Evolutionary conservation across 306 rosid genomes (phyloP).

Genomic region (Corylus avellana): DNA sequence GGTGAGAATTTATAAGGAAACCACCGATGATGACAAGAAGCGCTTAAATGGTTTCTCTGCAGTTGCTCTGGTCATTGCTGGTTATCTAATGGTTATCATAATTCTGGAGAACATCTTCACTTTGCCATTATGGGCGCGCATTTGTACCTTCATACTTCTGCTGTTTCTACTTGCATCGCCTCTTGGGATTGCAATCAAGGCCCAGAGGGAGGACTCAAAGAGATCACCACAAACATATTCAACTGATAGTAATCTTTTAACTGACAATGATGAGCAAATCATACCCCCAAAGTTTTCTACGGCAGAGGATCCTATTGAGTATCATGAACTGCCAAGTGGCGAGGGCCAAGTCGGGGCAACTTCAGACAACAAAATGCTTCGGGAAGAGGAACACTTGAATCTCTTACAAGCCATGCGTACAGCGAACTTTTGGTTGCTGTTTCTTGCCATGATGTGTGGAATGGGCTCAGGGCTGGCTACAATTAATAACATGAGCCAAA

Average conservation of each 20-base stretch:
- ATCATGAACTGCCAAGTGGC: conserved; percentile 49
- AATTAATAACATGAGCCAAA: conserved; percentile 87
- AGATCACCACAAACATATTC: not conserved
- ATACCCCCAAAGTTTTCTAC: conserved; percentile 24
- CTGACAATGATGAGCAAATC: conserved; percentile 16
- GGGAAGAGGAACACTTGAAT: conserved; percentile 47
- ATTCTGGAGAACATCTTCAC: conserved; percentile 46
- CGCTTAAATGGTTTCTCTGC: conserved; percentile 65
- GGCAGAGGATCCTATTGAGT: conserved; percentile 31
- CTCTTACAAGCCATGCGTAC: conserved; percentile 59
- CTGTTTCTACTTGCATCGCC: conserved; percentile 48
- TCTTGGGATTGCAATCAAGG: conserved; percentile 41
- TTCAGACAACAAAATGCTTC: conserved; percentile 29
- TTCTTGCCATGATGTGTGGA: conserved; percentile 75
- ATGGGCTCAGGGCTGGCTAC: conserved; percentile 87
- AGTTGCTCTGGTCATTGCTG: conserved; percentile 58
- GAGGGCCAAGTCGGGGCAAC: conserved; percentile 31
- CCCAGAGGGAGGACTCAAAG: not conserved
- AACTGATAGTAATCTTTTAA: conserved; percentile 18
- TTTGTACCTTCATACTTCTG: conserved; percentile 45
- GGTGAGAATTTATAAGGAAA: conserved; percentile 59
- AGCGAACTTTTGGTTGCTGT: conserved; percentile 78
- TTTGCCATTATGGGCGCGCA: conserved; percentile 52
- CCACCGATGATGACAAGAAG: conserved; percentile 47
- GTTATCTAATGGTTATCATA: conserved; percentile 65